Conservation (phyloP, 192 early-diverging fungal species). For the Linnemannia schmuckeri region DNA sequence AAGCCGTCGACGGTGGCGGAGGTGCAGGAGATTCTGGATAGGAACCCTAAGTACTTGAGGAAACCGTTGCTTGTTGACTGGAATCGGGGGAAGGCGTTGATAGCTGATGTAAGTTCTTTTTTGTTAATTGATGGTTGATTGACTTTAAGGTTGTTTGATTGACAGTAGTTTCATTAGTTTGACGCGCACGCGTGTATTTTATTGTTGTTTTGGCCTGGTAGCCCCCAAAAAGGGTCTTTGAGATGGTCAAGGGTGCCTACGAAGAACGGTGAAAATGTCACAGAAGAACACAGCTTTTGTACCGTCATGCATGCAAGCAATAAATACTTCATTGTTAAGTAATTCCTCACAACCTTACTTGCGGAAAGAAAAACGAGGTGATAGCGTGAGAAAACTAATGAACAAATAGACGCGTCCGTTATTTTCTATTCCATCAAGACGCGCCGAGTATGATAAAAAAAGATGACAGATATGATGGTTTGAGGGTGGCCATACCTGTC, state of each 20-base stretch:
- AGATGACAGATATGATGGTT: too few species aligned
- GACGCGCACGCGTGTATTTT: not conserved
- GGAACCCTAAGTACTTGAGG: slow-evolving; percentile 18
- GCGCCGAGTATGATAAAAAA: too few species aligned
- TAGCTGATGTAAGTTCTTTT: slow-evolving; percentile 34
- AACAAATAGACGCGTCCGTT: too few species aligned
- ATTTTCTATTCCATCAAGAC: too few species aligned
- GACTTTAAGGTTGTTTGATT: not conserved
- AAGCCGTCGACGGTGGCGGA: slow-evolving; percentile 25
- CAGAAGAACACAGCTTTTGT: not conserved
- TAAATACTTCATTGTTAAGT: too few species aligned
- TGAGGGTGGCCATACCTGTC: too few species aligned
- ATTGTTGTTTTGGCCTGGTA: not conserved
- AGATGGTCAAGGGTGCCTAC: not conserved
- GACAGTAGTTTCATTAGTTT: not conserved
- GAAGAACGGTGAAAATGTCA: too few species aligned
- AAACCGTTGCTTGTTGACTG: slow-evolving; percentile 50
- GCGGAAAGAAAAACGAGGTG: too few species aligned
- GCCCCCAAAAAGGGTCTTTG: not conserved
- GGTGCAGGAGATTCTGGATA: slow-evolving; percentile 26
- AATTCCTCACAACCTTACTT: too few species aligned
- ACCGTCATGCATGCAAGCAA: too few species aligned
- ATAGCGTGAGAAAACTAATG: too few species aligned
- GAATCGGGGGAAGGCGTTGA: slow-evolving; percentile 32
- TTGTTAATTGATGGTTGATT: not conserved